Base-by-base conservation (phyloP, 768 basidiomycete genomes). In the Termitomyces bulborhizus region DNA sequence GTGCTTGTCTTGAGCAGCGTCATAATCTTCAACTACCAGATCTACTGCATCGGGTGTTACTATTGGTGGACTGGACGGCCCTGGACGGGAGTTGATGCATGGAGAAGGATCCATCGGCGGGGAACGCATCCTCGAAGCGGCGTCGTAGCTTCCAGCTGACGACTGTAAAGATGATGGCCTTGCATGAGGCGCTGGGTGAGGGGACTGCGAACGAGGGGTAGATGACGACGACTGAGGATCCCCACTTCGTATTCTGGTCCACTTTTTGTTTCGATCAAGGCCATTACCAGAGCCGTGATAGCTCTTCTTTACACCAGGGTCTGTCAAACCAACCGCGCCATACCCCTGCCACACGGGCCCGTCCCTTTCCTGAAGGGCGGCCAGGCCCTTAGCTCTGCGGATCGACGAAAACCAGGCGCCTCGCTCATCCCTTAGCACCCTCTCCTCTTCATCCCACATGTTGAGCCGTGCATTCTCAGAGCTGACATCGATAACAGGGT, bases 401-500 rank as follows among this genome's bases (percentile, higher is more conserved):
- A 84, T 69, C 5, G 82, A 80, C 31, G 83, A 81, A 64, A 84
- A 84, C 79, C 83, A 88, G 6, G 85, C 87, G 12, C 84, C 80
- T 55, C 88, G 79, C 69, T 86, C 85, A 60, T 91, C 83, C 44
- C 82, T 73, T 60, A 95, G 66, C 36, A 94, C 85, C 40, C 89
- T 79, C 65, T 95, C 90, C 68, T 97, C 93, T 63, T 93, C 90
- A 54, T 85, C 82, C 83, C 90, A 89, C 68, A 90, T 86, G 45
- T 73, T 67, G 32, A 71, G 70, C 57, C 82, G 73, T 18, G 88
- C 90, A 16, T 69, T 62, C 69, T 94, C 90, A 26, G 86, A 83
- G 70, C 89, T 93, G 46, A 91, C 88, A 63, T 96, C 94, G 57
- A 94, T 85, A 53, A 82, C 84, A 0, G 93, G 94, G 66, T 95